phyloP scores from a whole-genome alignment of 768 basidiomycete species.

The Leucocoprinus sp. region DNA sequence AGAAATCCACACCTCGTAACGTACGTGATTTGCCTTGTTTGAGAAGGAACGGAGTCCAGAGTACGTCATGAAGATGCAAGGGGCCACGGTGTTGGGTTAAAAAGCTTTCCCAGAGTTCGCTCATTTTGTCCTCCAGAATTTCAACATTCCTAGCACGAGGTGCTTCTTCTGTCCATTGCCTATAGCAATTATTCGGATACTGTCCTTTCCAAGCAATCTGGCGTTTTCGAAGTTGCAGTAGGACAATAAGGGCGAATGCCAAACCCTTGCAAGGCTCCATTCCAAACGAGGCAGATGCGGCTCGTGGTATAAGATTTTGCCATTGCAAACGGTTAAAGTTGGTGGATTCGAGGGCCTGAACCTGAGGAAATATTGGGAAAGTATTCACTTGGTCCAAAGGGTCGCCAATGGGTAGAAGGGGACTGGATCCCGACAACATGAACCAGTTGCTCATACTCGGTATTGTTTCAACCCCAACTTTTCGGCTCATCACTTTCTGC shows the following conservation, averaged over 20 bases:
- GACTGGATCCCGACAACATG: not conserved
- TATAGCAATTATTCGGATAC: slow-evolving; percentile 30
- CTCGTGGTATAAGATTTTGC: slow-evolving; percentile 2
- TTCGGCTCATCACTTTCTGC: not conserved
- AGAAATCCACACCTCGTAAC: slow-evolving; percentile 26
- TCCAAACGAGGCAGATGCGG: slow-evolving; percentile 11
- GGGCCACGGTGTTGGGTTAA: slow-evolving; percentile 30
- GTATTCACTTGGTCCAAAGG: not conserved
- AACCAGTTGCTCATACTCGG: not conserved
- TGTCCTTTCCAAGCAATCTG: slow-evolving; percentile 11
- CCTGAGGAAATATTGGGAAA: slow-evolving; percentile 11
- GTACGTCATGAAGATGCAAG: slow-evolving; percentile 35
- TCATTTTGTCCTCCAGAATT: slow-evolving; percentile 26
- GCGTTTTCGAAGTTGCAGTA: slow-evolving; percentile 26
- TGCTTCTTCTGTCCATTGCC: slow-evolving; percentile 30
- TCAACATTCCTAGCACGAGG: slow-evolving; percentile 18
- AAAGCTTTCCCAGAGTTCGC: slow-evolving; percentile 33
- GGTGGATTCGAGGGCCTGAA: slow-evolving; percentile 16
- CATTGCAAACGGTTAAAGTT: slow-evolving; percentile 13
- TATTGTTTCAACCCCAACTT: not conserved
- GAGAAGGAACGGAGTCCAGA: slow-evolving; percentile 40
- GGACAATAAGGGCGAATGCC: slow-evolving; percentile 23
- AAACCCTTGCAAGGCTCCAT: slow-evolving; percentile 7
- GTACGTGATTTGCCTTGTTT: slow-evolving; percentile 16
- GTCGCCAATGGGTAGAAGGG: slow-evolving; percentile 1